Conservation (phyloP, 2,329 filamentous ascomycete genomes). For the Aspergillus brasiliensis region DNA sequence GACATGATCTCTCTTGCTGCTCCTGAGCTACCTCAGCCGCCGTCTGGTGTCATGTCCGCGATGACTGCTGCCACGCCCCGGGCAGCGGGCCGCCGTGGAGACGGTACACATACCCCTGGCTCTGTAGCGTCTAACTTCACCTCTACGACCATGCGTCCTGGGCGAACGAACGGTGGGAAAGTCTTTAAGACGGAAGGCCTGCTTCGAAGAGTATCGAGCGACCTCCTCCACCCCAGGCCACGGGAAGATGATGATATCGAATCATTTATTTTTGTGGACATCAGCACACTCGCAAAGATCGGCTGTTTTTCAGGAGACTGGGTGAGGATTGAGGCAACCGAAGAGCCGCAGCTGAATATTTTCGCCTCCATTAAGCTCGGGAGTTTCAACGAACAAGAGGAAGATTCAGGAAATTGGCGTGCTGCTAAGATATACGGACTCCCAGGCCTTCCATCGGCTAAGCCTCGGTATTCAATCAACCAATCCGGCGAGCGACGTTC, state of each 20-base stretch:
- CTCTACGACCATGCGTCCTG: conserved; percentile 74
- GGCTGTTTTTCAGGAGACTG: conserved; percentile 98
- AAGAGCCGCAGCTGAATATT: conserved; percentile 65
- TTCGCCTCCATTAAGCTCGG: conserved; percentile 66
- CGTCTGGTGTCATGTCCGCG: conserved; percentile 76
- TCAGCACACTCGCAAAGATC: conserved; percentile 80
- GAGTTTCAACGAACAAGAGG: conserved; percentile 47
- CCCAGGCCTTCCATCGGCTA: conserved; percentile 63
- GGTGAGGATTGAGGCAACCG: conserved; percentile 79
- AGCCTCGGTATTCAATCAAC: conserved; percentile 59
- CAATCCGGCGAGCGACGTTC: conserved; percentile 52
- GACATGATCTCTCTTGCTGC: conserved; percentile 89
- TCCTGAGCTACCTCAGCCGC: conserved; percentile 74
- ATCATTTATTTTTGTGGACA: conserved; percentile 86
- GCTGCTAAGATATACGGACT: conserved; percentile 87
- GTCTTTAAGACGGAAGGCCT: conserved; percentile 83
- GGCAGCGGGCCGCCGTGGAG: conserved; percentile 68
- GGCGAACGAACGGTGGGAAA: conserved; percentile 68
- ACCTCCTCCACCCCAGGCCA: conserved; percentile 83
- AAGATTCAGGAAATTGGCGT: conserved; percentile 73
- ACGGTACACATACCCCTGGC: conserved; percentile 77
- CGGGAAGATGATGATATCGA: conserved; percentile 81
- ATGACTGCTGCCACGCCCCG: conserved; percentile 80
- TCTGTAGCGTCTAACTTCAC: conserved; percentile 91
- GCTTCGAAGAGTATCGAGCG: conserved; percentile 69